Evolutionary conservation across 1,139 yeast species (phyloP), one percentile per base, ranked within the genome.

Genomic region (Pneumocystis sp.): DNA sequence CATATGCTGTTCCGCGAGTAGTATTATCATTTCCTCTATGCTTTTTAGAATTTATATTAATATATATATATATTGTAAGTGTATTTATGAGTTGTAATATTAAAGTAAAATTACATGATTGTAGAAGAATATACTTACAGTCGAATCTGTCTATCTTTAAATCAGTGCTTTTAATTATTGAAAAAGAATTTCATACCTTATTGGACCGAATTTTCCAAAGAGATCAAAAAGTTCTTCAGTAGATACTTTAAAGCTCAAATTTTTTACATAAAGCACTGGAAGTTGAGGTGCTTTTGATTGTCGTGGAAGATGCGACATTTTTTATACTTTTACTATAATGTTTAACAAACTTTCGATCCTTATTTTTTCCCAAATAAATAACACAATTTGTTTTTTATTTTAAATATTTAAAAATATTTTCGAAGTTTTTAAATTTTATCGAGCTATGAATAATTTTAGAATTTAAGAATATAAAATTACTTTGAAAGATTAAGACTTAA

Each of bases 151-250:
- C 78, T 70, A 40, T 50, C 10, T 50, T 44, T 10, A 6, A 50
- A 50, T 17, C 25, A 12, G 34, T 25, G n/a, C n/a, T 25, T 50
- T 25, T 25, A 25, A 50, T 50, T 8, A 25, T 21, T 50, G 17
- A 25, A 50, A 50, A 50, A 25, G 7, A 12, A 50, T 21, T 50
- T 50, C n/a, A 25, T 50, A 50, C 57, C 57, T 50, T 25, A 85
- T 79, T 57, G 80, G 79, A 0, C 89, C 89, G 71, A 78, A 84
- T 66, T 80, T 79, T 1, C 85, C 83, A 70, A 84, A 82, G 12
- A 84, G 75, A 31, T 80, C 81, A 70, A 81, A 84, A 37, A 85
- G 73, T 39, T 83, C 81, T 1, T 76, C 77, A 0, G 81, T 72
- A 1, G 82, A 75, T 2, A 82, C 78, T 50, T 78, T 78, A 71